Conservation (phyloP, 495 filamentous ascomycete genomes). For the Hypoxylon fragiforme region DNA sequence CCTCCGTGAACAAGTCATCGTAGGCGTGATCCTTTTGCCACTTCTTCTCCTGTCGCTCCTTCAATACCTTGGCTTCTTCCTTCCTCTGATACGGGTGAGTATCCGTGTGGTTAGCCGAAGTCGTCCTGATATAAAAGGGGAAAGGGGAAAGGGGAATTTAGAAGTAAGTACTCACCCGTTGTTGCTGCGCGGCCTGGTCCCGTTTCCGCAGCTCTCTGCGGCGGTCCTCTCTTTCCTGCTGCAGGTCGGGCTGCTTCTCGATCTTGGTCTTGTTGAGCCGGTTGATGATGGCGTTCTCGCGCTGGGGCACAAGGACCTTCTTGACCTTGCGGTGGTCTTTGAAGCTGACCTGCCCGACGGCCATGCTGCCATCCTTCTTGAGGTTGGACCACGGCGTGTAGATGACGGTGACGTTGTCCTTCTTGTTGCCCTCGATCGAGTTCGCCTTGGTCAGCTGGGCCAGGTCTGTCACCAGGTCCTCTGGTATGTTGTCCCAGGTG, state of each 20-base stretch:
- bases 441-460: conserved; percentile 97
- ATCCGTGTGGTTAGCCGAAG: background rate
- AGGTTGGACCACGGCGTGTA: conserved; percentile 99
- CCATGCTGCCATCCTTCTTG: conserved; percentile 95
- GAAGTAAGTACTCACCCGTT: conserved; percentile 54
- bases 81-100: conserved; percentile 57
- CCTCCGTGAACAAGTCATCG: conserved; percentile 77
- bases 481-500: conserved; percentile 80
- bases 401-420: conserved; percentile 93
- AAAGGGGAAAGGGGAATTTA: background rate
- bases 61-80: conserved; percentile 74
- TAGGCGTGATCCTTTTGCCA: conserved; percentile 95
- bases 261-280: conserved; percentile 93
- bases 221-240: conserved; percentile 74
- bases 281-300: conserved; percentile 90
- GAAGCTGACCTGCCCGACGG: conserved; percentile 90
- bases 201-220: conserved; percentile 66
- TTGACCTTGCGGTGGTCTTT: conserved; percentile 87
- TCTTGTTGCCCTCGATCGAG: conserved; percentile 99
- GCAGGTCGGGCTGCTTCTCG: conserved; percentile 81
- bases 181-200: conserved; percentile 68
- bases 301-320: conserved; percentile 70
- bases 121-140: background rate
- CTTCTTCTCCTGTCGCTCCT: conserved; percentile 83
- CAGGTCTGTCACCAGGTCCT: conserved; percentile 78